These are phyloP conservation scores for Smallanthus sonchifolius DNA, from an alignment of 129 eudicot genomes.

Conservation along the genomic window DNA sequence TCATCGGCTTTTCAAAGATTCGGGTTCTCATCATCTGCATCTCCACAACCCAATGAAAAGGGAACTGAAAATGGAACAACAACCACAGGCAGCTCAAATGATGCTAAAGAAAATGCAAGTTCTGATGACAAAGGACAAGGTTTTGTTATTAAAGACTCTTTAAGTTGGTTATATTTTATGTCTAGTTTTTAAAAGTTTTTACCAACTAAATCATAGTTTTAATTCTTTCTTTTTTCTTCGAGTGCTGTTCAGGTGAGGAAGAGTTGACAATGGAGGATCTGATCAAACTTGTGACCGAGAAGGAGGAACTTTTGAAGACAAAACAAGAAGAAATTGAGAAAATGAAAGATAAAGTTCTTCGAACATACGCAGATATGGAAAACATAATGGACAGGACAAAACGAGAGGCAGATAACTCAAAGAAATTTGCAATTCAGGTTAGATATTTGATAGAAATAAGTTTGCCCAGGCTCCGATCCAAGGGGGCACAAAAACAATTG, in stretches of 20 bases:
- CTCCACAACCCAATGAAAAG: conserved; percentile 58
- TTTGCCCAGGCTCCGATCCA: neutral
- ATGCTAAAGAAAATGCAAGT: conserved; percentile 28
- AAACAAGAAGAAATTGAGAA: conserved; percentile 52
- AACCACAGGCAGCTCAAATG: conserved; percentile 13
- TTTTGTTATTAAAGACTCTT: conserved; percentile 17
- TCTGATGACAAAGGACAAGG: conserved; percentile 42
- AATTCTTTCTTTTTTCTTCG: neutral
- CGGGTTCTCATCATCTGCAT: conserved; percentile 70
- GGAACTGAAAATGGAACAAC: conserved; percentile 32
- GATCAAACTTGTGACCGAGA: conserved; percentile 62
- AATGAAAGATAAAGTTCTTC: conserved; percentile 73
- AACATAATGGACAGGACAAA: conserved; percentile 76
- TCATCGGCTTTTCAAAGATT: conserved; percentile 38
- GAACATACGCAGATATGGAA: conserved; percentile 84
- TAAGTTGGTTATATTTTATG: neutral
- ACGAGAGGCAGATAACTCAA: conserved; percentile 80
- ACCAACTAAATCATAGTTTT: conserved; percentile 23
- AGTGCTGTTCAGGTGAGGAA: conserved; percentile 41
- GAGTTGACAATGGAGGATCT: conserved; percentile 74
- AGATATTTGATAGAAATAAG: neutral
- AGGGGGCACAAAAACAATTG: neutral
- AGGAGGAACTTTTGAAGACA: conserved; percentile 47
- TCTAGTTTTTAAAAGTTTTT: conserved; percentile 5
- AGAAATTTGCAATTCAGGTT: conserved; percentile 93